Percentiles rank a stretch among this genome's conserved stretches.
Evolutionary conservation across 2,329 filamentous ascomycete genomes (phyloP).

Genomic region (Aspergillus vadensis): DNA sequence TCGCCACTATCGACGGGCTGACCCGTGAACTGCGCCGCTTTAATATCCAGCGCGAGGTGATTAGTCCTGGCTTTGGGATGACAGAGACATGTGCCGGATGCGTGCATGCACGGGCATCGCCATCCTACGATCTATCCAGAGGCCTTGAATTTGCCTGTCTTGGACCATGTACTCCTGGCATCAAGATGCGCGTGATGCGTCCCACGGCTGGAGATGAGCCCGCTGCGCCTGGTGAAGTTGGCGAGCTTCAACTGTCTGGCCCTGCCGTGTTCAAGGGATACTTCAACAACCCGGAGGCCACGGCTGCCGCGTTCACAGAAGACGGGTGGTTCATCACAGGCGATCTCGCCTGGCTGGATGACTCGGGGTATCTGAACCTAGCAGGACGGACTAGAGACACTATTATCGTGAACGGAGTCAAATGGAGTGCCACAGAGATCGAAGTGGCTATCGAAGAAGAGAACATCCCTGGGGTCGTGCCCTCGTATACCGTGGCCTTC

Average conservation of each 20-base stretch:
- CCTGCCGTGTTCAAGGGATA: constrained; percentile 29
- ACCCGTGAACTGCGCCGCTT: constrained; percentile 33
- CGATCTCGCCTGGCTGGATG: constrained; percentile 18
- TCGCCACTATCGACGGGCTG: constrained; percentile 39
- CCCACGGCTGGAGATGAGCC: not conserved
- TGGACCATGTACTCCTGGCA: constrained; percentile 23
- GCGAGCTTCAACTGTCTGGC: constrained; percentile 27
- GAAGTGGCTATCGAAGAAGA: constrained; percentile 44
- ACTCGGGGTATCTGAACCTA: constrained; percentile 13
- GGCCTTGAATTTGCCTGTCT: constrained; percentile 20
- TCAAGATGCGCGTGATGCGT: constrained; percentile 23
- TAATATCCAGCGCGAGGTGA: constrained; percentile 39
- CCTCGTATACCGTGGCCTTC: constrained; percentile 25
- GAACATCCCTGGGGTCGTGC: constrained; percentile 24
- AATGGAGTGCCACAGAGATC: constrained; percentile 42
- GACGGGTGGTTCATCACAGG: constrained; percentile 37
- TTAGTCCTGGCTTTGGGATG: constrained; percentile 29
- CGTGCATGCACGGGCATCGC: not conserved
- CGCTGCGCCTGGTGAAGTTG: constrained; percentile 6
- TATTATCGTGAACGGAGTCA: constrained; percentile 53
- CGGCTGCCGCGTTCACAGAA: constrained; percentile 27
- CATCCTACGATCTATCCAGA: not conserved
- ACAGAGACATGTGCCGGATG: constrained; percentile 56
- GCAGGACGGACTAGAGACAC: constrained; percentile 41
- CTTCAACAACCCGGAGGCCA: constrained; percentile 33